Evolutionary conservation across 1,139 yeast species (phyloP), one percentile per base, ranked within the genome.

Genomic region (Ogataea hybrid): DNA sequence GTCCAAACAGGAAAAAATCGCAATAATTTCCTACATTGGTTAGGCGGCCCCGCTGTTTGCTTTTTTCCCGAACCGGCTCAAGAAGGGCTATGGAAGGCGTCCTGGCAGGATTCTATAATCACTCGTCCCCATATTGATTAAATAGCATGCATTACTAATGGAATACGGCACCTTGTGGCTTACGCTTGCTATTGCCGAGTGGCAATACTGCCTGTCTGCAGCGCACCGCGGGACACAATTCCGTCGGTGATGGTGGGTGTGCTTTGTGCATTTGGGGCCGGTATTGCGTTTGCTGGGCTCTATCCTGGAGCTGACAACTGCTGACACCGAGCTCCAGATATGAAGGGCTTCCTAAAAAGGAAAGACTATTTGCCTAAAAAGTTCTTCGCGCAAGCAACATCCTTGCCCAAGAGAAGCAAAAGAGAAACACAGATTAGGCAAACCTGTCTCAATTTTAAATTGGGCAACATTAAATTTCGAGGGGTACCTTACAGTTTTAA

Each of bases 1-100:
- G 32, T 31, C 37, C 4, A 27, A 38, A 28, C 35, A 18, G 46
- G 40, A 42, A 31, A 32, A 35, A 35, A 18, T 35, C 43, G 37
- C 41, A 33, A 29, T 35, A 14, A 32, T 33, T 30, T 36, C 38
- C 35, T 21, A 27, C 18, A 31, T 17, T 22, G 41, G 42, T 40
- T 44, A 28, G 17, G 39, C 28, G 33, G 44, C 48, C 41, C 47
- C 38, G 39, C 35, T 43, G 41, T 43, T 43, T 28, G 25, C 14
- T 16, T 36, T 37, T 43, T 32, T 7, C 47, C 32, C 3, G 6
- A 33, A 36, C 21, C 20, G 41, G 43, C 20, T 23, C 9, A 22
- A 25, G n/a, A 12, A 14, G 20, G 25, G 8, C 28, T 27, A n/a
- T 27, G 28, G 25, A 27, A 27, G 31, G 37, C 37, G 37, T 17